Conservation (phyloP, 148 eudicot species). For the Cornus controversa region DNA sequence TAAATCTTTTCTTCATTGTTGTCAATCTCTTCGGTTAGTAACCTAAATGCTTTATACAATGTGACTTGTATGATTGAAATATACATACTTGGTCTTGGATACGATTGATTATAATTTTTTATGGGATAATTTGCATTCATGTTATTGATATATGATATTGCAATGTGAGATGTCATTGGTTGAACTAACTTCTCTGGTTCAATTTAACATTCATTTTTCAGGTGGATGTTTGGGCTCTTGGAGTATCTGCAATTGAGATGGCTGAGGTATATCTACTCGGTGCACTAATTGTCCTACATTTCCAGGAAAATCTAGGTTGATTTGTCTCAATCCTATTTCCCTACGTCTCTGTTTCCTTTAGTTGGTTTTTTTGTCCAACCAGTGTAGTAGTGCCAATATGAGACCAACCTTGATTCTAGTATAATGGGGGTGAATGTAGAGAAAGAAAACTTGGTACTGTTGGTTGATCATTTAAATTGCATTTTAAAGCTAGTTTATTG, state of each 20-base stretch:
- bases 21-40: not conserved
- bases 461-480: not conserved
- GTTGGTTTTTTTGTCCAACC: not conserved
- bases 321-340: not conserved
- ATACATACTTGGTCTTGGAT: not conserved
- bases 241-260: constrained; percentile 99
- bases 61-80: not conserved
- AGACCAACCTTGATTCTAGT: not conserved
- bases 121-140: not conserved
- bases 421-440: not conserved
- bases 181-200: not conserved
- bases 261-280: constrained; percentile 67
- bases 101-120: not conserved
- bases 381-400: not conserved
- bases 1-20: not conserved
- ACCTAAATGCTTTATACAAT: not conserved
- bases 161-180: not conserved
- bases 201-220: constrained; percentile 24
- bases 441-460: not conserved
- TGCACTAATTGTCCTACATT: not conserved
- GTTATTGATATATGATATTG: not conserved
- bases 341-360: not conserved
- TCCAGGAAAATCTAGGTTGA: constrained; percentile 4
- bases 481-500: not conserved
- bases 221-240: constrained; percentile 99